Evolutionary conservation across 2,329 filamentous ascomycete genomes (phyloP).

Genomic region (Apiospora phragmitis): DNA sequence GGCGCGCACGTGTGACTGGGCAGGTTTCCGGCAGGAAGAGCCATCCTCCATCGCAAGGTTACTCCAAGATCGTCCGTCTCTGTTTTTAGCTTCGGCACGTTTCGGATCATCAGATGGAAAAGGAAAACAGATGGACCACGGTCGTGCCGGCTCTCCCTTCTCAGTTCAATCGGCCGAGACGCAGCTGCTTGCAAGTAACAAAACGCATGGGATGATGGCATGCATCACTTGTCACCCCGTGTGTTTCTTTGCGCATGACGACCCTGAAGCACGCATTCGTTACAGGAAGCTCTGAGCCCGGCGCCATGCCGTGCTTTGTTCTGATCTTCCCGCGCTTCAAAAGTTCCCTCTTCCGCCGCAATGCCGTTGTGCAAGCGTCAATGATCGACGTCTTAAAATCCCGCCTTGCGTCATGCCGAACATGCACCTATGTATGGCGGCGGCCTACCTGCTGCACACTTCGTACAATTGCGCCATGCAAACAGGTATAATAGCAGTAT

Average conservation of each 20-base stretch:
- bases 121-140: background rate
- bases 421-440: background rate
- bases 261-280: background rate
- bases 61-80: background rate
- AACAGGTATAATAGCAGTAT: background rate
- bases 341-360: slow-evolving; percentile 5
- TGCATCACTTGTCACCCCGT: background rate
- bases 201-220: slow-evolving; percentile 2
- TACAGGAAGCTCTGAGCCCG: background rate
- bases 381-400: slow-evolving; percentile 1
- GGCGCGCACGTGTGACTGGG: background rate
- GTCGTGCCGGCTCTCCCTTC: background rate
- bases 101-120: background rate
- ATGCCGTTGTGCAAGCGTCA: slow-evolving; percentile 4
- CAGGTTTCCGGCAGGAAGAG: background rate
- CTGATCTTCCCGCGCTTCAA: slow-evolving; percentile 7
- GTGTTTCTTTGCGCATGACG: background rate
- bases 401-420: slow-evolving; percentile 3
- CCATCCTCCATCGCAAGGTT: background rate
- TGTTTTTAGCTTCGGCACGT: background rate
- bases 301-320: slow-evolving; percentile 6
- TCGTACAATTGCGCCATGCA: background rate
- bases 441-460: background rate
- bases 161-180: background rate
- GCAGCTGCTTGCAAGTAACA: background rate